Conservation (phyloP, 2,329 filamentous ascomycete genomes). For the Fusarium incarnatum region DNA sequence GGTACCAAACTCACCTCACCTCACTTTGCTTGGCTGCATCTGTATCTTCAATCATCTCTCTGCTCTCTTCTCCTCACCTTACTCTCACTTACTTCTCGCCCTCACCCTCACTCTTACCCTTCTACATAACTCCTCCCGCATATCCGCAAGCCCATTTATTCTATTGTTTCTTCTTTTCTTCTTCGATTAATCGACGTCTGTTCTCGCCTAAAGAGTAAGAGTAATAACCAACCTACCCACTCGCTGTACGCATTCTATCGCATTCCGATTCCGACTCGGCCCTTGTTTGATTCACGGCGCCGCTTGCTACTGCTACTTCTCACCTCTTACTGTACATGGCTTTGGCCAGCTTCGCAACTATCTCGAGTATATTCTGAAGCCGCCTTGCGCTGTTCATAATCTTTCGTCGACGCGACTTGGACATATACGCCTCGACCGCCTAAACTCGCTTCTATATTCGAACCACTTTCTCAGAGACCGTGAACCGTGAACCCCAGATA, state of each 20-base stretch:
- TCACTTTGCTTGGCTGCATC: slow-evolving; percentile 41
- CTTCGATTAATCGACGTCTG: slow-evolving; percentile 24
- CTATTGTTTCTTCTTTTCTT: slow-evolving; percentile 5
- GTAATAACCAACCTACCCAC: slow-evolving; percentile 23
- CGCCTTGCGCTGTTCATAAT: slow-evolving; percentile 3
- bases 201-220: slow-evolving; percentile 25
- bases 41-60: slow-evolving; percentile 35
- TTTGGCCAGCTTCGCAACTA: slow-evolving; percentile 3
- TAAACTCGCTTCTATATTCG: slow-evolving; percentile 38
- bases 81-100: slow-evolving; percentile 16
- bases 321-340: slow-evolving; percentile 6
- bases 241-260: slow-evolving; percentile 16
- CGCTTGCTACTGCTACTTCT: slow-evolving; percentile 20
- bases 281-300: slow-evolving; percentile 28
- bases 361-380: slow-evolving; percentile 8
- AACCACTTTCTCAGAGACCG: slow-evolving; percentile 28
- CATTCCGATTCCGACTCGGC: slow-evolving; percentile 33
- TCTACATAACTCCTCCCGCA: slow-evolving; percentile 13
- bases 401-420: slow-evolving; percentile 31
- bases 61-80: slow-evolving; percentile 14
- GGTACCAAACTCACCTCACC: slow-evolving; percentile 24
- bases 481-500: slow-evolving; percentile 38
- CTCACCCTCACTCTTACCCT: slow-evolving; percentile 18
- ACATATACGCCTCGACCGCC: slow-evolving; percentile 30
- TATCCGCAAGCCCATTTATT: slow-evolving; percentile 16